These are phyloP conservation scores for Pythium rhizo-oryzae DNA, from an alignment of 352 stramenopile genomes.

Conservation along the genomic window DNA sequence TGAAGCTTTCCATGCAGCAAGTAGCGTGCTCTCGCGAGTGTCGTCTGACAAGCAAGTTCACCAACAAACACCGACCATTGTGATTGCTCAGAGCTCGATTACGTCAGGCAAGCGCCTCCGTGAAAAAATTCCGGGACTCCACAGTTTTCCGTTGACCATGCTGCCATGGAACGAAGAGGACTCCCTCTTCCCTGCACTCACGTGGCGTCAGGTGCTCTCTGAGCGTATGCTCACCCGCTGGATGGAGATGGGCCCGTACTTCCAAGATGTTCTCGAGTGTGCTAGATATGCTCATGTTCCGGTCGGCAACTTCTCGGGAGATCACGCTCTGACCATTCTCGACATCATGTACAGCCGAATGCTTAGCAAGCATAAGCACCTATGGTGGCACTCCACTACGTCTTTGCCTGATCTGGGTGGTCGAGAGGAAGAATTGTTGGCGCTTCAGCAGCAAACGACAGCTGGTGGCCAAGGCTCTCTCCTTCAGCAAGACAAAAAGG, in stretches of 20 bases:
- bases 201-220: conserved; percentile 92
- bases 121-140: conserved; percentile 86
- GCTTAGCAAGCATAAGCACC: conserved; percentile 92
- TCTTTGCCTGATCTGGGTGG: conserved; percentile 91
- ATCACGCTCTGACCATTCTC: conserved; percentile 91
- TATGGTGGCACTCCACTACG: conserved; percentile 95
- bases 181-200: conserved; percentile 88
- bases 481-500: conserved; percentile 43
- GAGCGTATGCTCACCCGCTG: conserved; percentile 76
- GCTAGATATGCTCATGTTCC: conserved; percentile 93
- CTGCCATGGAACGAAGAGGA: conserved; percentile 86
- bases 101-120: conserved; percentile 64
- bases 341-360: conserved; percentile 94
- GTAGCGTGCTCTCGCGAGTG: conserved; percentile 84
- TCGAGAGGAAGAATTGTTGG: conserved; percentile 69
- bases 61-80: conserved; percentile 72
- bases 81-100: conserved; percentile 84
- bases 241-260: conserved; percentile 87
- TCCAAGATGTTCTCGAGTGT: conserved; percentile 88
- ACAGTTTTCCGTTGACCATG: conserved; percentile 92
- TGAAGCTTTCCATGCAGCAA: conserved; percentile 84
- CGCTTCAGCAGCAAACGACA: conserved; percentile 77
- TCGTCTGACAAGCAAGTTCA: conserved; percentile 81
- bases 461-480: conserved; percentile 14
- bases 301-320: conserved; percentile 93